These are phyloP conservation scores for Teunomyces gatunensis DNA, from an alignment of 805 yeast species.

Conservation along the genomic window DNA sequence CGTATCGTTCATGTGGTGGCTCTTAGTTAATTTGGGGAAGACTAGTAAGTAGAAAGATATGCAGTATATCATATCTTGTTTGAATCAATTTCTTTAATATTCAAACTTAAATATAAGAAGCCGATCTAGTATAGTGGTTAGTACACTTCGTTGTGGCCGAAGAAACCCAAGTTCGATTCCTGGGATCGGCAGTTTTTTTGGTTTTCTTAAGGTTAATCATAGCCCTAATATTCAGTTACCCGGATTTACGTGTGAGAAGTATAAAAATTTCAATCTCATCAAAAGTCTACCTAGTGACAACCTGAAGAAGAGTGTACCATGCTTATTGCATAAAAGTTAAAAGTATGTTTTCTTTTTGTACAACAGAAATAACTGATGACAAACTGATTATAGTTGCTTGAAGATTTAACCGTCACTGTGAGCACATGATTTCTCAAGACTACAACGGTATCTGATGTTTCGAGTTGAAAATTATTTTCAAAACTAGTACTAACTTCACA, in stretches of 20 bases:
- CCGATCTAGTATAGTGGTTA: conserved; percentile 51
- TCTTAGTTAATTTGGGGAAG: background rate
- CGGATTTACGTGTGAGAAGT: background rate
- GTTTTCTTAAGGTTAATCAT: background rate
- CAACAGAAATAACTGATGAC: conserved; percentile 15
- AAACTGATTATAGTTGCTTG: conserved; percentile 21
- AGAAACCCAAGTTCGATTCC: conserved; percentile 51
- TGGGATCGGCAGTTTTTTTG: conserved; percentile 44
- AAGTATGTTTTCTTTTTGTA: conserved; percentile 8
- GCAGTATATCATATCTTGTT: background rate
- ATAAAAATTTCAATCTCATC: background rate
- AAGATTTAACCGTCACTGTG: conserved; percentile 46
- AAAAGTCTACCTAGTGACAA: too few species aligned
- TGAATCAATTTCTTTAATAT: background rate
- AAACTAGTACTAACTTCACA: conserved; percentile 12
- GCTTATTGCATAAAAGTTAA: background rate
- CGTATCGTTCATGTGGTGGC: conserved; percentile 9
- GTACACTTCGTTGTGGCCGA: conserved; percentile 52
- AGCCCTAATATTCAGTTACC: conserved; percentile 1
- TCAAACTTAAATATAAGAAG: conserved; percentile 9
- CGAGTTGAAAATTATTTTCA: background rate
- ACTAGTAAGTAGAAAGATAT: background rate
- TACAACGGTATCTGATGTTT: conserved; percentile 92
- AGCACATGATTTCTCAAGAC: conserved; percentile 83
- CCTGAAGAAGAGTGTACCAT: background rate